Evolutionary conservation across 768 basidiomycete species (phyloP), one percentile per base, ranked within the genome.

Genomic region (Leccinum ochraceum): DNA sequence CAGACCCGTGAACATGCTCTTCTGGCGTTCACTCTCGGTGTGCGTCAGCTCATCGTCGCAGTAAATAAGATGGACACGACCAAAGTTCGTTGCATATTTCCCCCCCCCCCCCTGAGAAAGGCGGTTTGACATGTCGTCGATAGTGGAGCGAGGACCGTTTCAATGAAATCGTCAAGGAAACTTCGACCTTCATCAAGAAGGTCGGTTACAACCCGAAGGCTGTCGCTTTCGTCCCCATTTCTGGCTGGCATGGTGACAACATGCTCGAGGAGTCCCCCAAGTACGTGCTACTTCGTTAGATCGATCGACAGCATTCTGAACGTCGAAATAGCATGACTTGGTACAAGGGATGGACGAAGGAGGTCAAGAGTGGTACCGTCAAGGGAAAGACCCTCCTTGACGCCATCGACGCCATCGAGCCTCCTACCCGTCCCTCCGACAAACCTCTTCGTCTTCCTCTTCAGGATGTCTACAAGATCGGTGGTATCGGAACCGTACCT

Each of bases 401-500:
- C 77, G 95, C 97, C 76, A 98, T 99, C 71, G 97, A 99, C 73
- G 95, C 95, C 78, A 99, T 99, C 74, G 97, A 99, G 75, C 95
- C 97, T 74, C 97, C 97, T 65, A 78, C 82, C 68, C 94, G 97
- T 79, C 97, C 97, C 65, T 89, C 91, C 76, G 97, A 99, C 84
- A 98, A 98, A 86, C 96, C 97, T 70, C 97, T 99, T 83, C 95
- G 97, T 81, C 95, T 99, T 69, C 95, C 96, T 72, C 94, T 97
- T 78, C 96, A 99, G 88, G 97, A 99, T 87, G 97, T 99, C 75
- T 98, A 99, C 94, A 99, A 99, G 87, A 99, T 99, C 73, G 97
- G 97, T 82, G 97, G 97, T 94, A 99, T 99, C 69, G 97, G 97
- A 69, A 99, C 97, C 71, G 97, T 99, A 74, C 97, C 97, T 77